Percentiles rank a stretch among this genome's conserved stretches.
These are phyloP conservation scores for Pyrenochaeta sp. DNA, from an alignment of 2,329 filamentous ascomycete species.

Conservation along the genomic window DNA sequence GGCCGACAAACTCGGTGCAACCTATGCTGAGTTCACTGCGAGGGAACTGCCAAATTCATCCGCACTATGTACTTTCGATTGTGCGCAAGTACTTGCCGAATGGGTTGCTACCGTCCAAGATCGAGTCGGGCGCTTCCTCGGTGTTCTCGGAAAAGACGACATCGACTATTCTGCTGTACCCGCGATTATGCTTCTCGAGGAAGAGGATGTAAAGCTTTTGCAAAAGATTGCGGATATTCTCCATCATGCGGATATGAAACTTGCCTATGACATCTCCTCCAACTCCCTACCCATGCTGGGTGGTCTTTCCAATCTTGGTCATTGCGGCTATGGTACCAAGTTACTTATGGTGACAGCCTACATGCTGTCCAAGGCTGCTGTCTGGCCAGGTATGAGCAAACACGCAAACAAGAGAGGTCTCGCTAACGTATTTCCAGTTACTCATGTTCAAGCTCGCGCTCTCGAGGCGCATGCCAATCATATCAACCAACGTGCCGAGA, in stretches of 20 bases:
- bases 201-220: constrained; percentile 87
- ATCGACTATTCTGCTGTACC: constrained; percentile 82
- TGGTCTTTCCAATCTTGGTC: constrained; percentile 63
- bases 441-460: constrained; percentile 72
- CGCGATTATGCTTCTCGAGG: constrained; percentile 87
- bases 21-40: constrained; percentile 83
- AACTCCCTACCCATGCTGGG: constrained; percentile 60
- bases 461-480: constrained; percentile 69
- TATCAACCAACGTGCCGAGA: constrained; percentile 67
- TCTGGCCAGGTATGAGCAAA: constrained; percentile 84
- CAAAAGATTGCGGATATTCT: constrained; percentile 83
- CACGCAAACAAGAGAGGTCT: not conserved
- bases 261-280: constrained; percentile 63
- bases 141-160: constrained; percentile 82
- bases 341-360: constrained; percentile 84
- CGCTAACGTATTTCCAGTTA: constrained; percentile 58
- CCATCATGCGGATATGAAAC: constrained; percentile 77
- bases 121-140: constrained; percentile 87
- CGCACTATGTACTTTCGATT: constrained; percentile 92
- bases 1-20: constrained; percentile 84
- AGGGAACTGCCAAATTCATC: constrained; percentile 88
- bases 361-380: constrained; percentile 85
- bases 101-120: constrained; percentile 95
- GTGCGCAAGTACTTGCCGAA: constrained; percentile 90
- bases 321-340: constrained; percentile 81